Percentiles rank a stretch among this genome's conserved stretches.
These are phyloP conservation scores for Nakazawaea wyomingensis DNA, from an alignment of 805 yeast species.

Conservation along the genomic window DNA sequence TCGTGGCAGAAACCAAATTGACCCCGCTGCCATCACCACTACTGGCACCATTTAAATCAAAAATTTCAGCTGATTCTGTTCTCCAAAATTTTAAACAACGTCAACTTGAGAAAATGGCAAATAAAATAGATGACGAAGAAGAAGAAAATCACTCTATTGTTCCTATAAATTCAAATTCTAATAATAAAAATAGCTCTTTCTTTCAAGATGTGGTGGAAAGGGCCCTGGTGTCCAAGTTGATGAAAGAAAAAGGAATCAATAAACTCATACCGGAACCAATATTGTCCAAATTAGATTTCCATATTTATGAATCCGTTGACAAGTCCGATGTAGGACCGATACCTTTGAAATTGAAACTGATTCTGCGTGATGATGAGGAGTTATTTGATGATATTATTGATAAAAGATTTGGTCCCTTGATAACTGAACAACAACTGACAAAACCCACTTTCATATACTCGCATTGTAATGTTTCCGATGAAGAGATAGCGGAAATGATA, in stretches of 20 bases:
- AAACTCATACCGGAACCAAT: conserved; percentile 5
- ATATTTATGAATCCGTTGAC: conserved; percentile 1
- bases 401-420: not conserved
- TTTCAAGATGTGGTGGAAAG: conserved; percentile 5
- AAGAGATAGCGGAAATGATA: not conserved
- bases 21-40: no score
- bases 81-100: conserved; percentile 10
- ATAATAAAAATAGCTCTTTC: not conserved
- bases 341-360: no score
- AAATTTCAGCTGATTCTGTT: conserved; percentile 2
- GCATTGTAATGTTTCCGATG: not conserved
- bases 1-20: not conserved
- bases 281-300: conserved; percentile 1
- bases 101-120: not conserved
- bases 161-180: no score
- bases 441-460: not conserved
- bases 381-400: no score
- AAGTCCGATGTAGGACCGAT: no score
- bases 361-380: no score
- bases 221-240: conserved; percentile 4
- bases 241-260: conserved; percentile 10
- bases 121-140: not conserved
- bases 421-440: not conserved
- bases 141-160: no score
- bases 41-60: conserved; percentile 4